Evolutionary conservation across 2,329 filamentous ascomycete genomes (phyloP).

Genomic region (Raffaelea ambrosiae): DNA sequence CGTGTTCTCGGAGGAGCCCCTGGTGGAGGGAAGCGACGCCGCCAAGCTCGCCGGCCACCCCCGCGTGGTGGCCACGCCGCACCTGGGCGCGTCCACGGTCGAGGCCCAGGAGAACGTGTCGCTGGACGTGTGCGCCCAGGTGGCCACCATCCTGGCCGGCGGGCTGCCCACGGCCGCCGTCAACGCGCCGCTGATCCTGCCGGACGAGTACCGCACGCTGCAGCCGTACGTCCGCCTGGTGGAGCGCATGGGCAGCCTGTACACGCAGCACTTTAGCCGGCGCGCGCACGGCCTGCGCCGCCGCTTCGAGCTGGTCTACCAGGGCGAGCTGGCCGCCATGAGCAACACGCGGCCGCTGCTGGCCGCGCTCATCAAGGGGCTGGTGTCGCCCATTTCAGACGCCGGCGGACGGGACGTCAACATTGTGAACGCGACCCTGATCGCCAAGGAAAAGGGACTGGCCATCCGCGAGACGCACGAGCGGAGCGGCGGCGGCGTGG

Average conservation of each 20-base stretch:
- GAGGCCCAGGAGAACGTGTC: slow-evolving; percentile 82
- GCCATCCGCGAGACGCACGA: slow-evolving; percentile 66
- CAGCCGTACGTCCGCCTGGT: slow-evolving; percentile 69
- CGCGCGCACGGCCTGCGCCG: slow-evolving; percentile 38
- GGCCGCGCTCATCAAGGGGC: slow-evolving; percentile 69
- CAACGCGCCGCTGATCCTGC: slow-evolving; percentile 73
- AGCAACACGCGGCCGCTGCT: slow-evolving; percentile 72
- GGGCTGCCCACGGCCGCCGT: slow-evolving; percentile 68
- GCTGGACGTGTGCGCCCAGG: slow-evolving; percentile 74
- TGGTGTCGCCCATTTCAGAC: slow-evolving; percentile 61
- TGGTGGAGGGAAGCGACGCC: slow-evolving; percentile 40
- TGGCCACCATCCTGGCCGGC: slow-evolving; percentile 63
- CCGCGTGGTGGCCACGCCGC: slow-evolving; percentile 68
- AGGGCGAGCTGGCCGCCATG: slow-evolving; percentile 63
- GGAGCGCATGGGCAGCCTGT: slow-evolving; percentile 71
- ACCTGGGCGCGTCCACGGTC: slow-evolving; percentile 69
- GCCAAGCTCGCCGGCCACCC: slow-evolving; percentile 57
- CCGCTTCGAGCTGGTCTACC: slow-evolving; percentile 68
- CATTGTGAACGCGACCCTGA: slow-evolving; percentile 71
- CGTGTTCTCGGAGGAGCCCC: slow-evolving; percentile 68
- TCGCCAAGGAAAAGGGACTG: slow-evolving; percentile 70
- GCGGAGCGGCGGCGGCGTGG: no score
- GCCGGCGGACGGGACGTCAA: slow-evolving; percentile 62
- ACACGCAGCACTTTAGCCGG: slow-evolving; percentile 63
- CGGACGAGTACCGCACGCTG: slow-evolving; percentile 69